phyloP scores from a whole-genome alignment of 345 rosid genomes.

The Combretum micranthum region DNA sequence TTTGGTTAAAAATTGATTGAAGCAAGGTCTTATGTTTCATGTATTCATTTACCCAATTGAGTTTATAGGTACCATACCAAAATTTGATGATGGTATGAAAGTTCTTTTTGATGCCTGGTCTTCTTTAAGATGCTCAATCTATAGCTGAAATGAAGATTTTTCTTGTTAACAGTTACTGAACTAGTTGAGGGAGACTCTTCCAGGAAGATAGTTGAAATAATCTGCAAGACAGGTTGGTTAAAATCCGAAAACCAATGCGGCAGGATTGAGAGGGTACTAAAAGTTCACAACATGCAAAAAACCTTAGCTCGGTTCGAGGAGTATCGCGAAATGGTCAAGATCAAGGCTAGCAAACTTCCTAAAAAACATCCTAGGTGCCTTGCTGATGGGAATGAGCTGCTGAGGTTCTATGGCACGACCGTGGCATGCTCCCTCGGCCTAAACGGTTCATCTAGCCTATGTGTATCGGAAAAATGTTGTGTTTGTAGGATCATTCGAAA shows the following conservation, averaged over 20 bases:
- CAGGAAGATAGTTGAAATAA: conserved; percentile 95
- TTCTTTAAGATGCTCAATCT: neutral
- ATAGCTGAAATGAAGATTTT: conserved; percentile 1
- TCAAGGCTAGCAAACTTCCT: conserved; percentile 33
- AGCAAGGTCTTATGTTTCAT: no score
- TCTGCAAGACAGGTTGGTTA: conserved; percentile 86
- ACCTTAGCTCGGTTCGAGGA: conserved; percentile 91
- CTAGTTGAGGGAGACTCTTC: conserved; percentile 96
- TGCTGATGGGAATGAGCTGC: conserved; percentile 92
- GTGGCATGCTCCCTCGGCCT: conserved; percentile 84
- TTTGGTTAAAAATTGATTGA: no score
- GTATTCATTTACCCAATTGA: no score
- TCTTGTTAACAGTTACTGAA: conserved; percentile 64
- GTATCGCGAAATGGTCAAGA: conserved; percentile 79
- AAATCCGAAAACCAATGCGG: conserved; percentile 85
- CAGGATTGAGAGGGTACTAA: conserved; percentile 81
- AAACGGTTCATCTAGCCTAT: conserved; percentile 71
- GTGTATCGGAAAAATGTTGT: conserved; percentile 67
- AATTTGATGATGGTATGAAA: no score
- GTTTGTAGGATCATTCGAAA: conserved; percentile 70
- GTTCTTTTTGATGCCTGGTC: neutral
- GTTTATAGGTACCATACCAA: no score
- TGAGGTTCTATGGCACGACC: conserved; percentile 84
- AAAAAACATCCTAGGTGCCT: conserved; percentile 92
- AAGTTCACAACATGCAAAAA: conserved; percentile 93